Evolutionary conservation across 1,139 yeast genomes (phyloP).

Genomic region (Magnusiomyces paraingens): DNA sequence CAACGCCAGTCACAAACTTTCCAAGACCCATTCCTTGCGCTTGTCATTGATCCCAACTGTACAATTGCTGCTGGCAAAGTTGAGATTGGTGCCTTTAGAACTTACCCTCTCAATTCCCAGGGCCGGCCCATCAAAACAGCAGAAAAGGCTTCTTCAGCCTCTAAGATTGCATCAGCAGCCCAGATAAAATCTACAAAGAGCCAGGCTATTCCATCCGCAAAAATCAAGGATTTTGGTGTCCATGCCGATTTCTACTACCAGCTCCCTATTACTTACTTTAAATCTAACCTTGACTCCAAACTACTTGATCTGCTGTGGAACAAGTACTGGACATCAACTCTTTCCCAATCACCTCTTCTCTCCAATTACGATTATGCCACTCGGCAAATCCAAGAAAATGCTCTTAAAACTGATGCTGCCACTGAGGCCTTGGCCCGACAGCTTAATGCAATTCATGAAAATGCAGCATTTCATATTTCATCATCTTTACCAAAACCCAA

Average conservation of each 20-base stretch:
- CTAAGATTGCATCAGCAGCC: background rate
- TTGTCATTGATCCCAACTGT: conserved; percentile 79
- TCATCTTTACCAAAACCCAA: no score
- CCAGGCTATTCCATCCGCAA: conserved; percentile 41
- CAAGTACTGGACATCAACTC: conserved; percentile 45
- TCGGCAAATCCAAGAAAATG: conserved; percentile 29
- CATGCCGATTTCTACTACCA: conserved; percentile 69
- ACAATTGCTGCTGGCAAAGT: conserved; percentile 59
- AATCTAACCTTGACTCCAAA: conserved; percentile 26
- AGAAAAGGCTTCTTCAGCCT: conserved; percentile 8
- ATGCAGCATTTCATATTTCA: no score
- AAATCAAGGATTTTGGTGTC: conserved; percentile 58
- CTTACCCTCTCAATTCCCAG: conserved; percentile 48
- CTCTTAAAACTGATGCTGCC: conserved; percentile 21
- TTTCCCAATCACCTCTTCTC: conserved; percentile 30
- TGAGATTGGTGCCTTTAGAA: conserved; percentile 89
- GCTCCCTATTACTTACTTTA: conserved; percentile 58
- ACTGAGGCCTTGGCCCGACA: conserved; percentile 10
- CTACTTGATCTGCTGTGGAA: conserved; percentile 38
- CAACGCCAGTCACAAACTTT: conserved; percentile 76
- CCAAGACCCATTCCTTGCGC: conserved; percentile 87
- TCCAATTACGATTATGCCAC: conserved; percentile 26
- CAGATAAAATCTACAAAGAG: conserved; percentile 14
- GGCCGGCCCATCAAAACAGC: conserved; percentile 17
- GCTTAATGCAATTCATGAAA: background rate